Percentiles rank a stretch among this genome's conserved stretches.
Conservation (phyloP, 768 basidiomycete genomes). For the Kwoniella sp. region DNA sequence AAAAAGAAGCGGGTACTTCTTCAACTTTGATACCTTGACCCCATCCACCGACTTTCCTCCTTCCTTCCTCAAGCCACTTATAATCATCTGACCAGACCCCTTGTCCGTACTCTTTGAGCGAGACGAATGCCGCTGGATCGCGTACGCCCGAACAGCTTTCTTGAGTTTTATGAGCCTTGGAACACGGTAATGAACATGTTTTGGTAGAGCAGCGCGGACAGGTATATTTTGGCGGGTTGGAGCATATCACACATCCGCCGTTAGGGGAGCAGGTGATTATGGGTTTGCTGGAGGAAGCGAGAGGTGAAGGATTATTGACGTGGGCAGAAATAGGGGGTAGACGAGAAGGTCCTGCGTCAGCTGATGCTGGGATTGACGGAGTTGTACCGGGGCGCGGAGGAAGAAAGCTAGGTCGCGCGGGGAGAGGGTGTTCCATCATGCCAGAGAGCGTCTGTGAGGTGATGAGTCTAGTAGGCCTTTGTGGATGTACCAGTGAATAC, state of each 20-base stretch:
- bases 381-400: background rate
- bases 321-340: background rate
- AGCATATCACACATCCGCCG: constrained; percentile 34
- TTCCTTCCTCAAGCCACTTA: constrained; percentile 77
- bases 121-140: constrained; percentile 51
- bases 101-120: constrained; percentile 81
- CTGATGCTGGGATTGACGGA: background rate
- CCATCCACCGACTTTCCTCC: constrained; percentile 73
- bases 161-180: constrained; percentile 44
- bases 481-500: no score
- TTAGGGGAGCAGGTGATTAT: background rate
- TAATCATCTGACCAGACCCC: constrained; percentile 90
- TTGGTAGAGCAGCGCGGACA: constrained; percentile 48
- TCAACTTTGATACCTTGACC: constrained; percentile 54
- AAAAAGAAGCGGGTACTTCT: constrained; percentile 39
- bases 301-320: background rate
- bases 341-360: constrained; percentile 6
- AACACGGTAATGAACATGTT: constrained; percentile 51
- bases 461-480: no score
- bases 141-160: constrained; percentile 43
- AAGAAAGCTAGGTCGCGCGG: constrained; percentile 8
- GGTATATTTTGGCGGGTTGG: constrained; percentile 48
- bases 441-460: no score
- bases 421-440: constrained; percentile 5
- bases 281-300: background rate